These are phyloP conservation scores for Xylaria sp. DNA, from an alignment of 495 filamentous ascomycete genomes.

Conservation along the genomic window DNA sequence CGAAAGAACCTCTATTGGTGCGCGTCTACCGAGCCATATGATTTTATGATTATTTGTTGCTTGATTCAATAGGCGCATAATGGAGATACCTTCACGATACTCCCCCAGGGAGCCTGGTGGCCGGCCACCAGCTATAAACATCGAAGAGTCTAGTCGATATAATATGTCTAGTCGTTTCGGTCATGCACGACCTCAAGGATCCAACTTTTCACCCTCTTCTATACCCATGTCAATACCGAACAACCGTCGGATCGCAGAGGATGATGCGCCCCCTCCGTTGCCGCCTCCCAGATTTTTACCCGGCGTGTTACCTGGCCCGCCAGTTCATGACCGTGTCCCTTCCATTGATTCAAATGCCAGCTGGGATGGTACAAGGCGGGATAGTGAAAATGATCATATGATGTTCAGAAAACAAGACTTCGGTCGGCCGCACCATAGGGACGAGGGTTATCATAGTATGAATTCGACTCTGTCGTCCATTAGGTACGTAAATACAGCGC, in stretches of 20 bases:
- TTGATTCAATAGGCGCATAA: conserved; percentile 36
- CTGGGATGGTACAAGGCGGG: conserved; percentile 37
- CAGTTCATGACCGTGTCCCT: conserved; percentile 36
- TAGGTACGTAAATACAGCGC: conserved; percentile 31
- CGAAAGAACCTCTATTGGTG: conserved; percentile 1
- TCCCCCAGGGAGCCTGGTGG: conserved; percentile 40
- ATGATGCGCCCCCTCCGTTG: conserved; percentile 57
- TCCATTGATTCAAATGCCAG: conserved; percentile 39
- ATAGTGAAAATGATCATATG: conserved; percentile 32
- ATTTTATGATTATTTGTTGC: neutral
- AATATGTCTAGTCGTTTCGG: conserved; percentile 58
- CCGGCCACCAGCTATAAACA: conserved; percentile 59
- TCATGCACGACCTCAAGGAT: conserved; percentile 53
- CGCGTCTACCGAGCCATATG: conserved; percentile 18
- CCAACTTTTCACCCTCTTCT: conserved; percentile 51
- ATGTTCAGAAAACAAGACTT: conserved; percentile 36
- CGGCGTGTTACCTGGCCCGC: conserved; percentile 38
- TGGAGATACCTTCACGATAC: conserved; percentile 64
- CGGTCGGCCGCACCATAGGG: conserved; percentile 33
- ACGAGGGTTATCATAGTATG: conserved; percentile 44
- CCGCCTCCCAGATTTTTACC: conserved; percentile 55
- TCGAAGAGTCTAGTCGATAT: conserved; percentile 59
- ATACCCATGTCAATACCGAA: conserved; percentile 59
- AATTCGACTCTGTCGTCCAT: conserved; percentile 42
- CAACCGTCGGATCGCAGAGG: conserved; percentile 39